These are phyloP conservation scores for Apiotrichum sp. DNA, from an alignment of 1,284 basidiomycete genomes.

Conservation along the genomic window DNA sequence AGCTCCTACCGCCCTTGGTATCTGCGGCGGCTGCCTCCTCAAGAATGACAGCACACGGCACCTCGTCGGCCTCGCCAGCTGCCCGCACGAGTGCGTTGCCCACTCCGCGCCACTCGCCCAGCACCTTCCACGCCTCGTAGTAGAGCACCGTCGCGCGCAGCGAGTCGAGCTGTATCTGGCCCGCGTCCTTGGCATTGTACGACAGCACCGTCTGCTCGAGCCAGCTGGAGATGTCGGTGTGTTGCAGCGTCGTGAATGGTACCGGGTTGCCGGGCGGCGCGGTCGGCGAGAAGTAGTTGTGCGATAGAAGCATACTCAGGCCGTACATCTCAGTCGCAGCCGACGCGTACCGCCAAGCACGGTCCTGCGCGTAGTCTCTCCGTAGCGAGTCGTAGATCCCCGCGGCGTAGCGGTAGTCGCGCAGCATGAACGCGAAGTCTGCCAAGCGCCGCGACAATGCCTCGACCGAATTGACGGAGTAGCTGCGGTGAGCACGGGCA, in stretches of 20 bases:
- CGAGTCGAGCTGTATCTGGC: constrained; percentile 44
- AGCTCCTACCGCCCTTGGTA: constrained; percentile 36
- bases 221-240: constrained; percentile 42
- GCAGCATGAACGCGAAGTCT: constrained; percentile 88
- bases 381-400: constrained; percentile 78
- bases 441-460: constrained; percentile 62
- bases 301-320: constrained; percentile 37
- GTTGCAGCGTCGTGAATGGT: constrained; percentile 40
- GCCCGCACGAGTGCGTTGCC: constrained; percentile 38
- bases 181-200: constrained; percentile 27
- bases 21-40: constrained; percentile 52
- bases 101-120: constrained; percentile 43
- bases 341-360: constrained; percentile 45
- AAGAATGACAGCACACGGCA: constrained; percentile 51
- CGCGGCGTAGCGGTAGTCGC: constrained; percentile 80
- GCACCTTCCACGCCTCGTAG: constrained; percentile 45
- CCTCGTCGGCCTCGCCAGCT: constrained; percentile 49
- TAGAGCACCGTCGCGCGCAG: constrained; percentile 46
- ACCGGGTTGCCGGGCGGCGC: constrained; percentile 23
- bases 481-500: constrained; percentile 30
- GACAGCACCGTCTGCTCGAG: constrained; percentile 44
- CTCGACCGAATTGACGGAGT: constrained; percentile 48
- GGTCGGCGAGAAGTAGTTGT: constrained; percentile 38
- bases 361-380: constrained; percentile 56
- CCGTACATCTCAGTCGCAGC: constrained; percentile 49